phyloP scores from a whole-genome alignment of 1,284 basidiomycete genomes.

The Trametes polyzona region DNA sequence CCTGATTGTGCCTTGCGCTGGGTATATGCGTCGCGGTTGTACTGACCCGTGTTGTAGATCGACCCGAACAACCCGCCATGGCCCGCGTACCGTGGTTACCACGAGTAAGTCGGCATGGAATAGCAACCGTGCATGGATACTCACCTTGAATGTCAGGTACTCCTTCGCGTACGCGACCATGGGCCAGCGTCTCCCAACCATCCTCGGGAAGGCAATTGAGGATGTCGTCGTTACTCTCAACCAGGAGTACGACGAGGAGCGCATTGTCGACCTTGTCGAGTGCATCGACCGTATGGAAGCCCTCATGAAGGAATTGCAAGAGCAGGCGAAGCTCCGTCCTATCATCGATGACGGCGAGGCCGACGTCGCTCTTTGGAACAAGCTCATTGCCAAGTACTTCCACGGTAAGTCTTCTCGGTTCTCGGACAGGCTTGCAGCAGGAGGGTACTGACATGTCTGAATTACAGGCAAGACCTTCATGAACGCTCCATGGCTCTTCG shows the following conservation, averaged over 20 bases:
- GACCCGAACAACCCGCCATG: conserved; percentile 96
- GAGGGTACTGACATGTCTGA: conserved; percentile 1
- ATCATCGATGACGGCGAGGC: conserved; percentile 94
- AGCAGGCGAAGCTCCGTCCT: conserved; percentile 79
- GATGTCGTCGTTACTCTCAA: conserved; percentile 92
- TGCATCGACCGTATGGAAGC: conserved; percentile 89
- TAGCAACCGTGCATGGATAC: background rate
- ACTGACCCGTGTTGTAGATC: conserved; percentile 45
- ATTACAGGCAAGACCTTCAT: conserved; percentile 88
- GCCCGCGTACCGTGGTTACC: conserved; percentile 95
- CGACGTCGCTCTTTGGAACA: conserved; percentile 97
- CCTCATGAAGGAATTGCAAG: conserved; percentile 82
- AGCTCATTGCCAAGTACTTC: conserved; percentile 93
- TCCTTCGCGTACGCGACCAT: conserved; percentile 95
- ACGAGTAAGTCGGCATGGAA: conserved; percentile 38
- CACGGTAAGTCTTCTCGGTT: conserved; percentile 79
- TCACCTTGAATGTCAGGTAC: conserved; percentile 66
- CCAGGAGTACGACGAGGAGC: conserved; percentile 84
- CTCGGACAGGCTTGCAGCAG: no score
- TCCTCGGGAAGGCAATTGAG: conserved; percentile 95
- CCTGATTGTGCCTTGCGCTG: background rate
- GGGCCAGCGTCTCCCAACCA: conserved; percentile 93
- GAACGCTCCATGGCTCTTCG: conserved; percentile 95
- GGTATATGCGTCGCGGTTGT: conserved; percentile 4
- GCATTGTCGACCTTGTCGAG: conserved; percentile 82